Conservation (phyloP, 352 stramenopile species). For the Phytophthora nicotianae region DNA sequence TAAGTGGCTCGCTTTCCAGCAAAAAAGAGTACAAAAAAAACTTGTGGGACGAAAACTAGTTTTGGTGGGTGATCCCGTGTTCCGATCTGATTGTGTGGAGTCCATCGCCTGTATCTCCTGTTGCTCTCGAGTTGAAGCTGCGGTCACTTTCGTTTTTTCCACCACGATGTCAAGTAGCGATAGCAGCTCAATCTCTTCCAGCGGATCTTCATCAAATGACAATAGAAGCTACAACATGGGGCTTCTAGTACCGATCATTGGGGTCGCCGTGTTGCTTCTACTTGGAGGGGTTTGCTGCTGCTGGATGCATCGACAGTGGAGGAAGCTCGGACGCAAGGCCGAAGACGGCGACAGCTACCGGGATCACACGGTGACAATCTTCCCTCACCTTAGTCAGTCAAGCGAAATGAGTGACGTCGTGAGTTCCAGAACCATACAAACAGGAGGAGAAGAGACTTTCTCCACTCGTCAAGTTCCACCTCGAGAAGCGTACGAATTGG, state of each 20-base stretch:
- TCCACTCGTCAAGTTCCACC: constrained; percentile 3
- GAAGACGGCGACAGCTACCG: constrained; percentile 7
- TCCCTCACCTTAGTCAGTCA: constrained; percentile 10
- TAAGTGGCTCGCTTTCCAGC: constrained; percentile 1
- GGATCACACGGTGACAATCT: constrained; percentile 15
- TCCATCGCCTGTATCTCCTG: background rate
- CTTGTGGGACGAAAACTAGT: constrained; percentile 12
- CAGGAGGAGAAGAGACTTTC: constrained; percentile 8
- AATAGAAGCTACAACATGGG: constrained; percentile 18
- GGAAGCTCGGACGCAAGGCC: constrained; percentile 14
- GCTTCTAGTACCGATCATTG: constrained; percentile 29
- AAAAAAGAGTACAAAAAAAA: constrained; percentile 9
- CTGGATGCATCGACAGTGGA: constrained; percentile 30
- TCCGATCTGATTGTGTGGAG: constrained; percentile 22
- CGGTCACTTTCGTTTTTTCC: constrained; percentile 6
- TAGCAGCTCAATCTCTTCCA: constrained; percentile 4
- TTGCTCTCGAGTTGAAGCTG: background rate
- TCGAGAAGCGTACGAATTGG: constrained; percentile 26
- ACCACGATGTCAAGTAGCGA: constrained; percentile 6
- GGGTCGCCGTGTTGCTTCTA: constrained; percentile 16
- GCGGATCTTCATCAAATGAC: constrained; percentile 1
- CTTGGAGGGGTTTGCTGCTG: constrained; percentile 28
- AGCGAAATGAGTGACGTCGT: constrained; percentile 11
- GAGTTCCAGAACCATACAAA: constrained; percentile 8
- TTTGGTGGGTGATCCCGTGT: constrained; percentile 28